Evolutionary conservation across 768 basidiomycete species (phyloP).

Genomic region (Trametopsis cervina): DNA sequence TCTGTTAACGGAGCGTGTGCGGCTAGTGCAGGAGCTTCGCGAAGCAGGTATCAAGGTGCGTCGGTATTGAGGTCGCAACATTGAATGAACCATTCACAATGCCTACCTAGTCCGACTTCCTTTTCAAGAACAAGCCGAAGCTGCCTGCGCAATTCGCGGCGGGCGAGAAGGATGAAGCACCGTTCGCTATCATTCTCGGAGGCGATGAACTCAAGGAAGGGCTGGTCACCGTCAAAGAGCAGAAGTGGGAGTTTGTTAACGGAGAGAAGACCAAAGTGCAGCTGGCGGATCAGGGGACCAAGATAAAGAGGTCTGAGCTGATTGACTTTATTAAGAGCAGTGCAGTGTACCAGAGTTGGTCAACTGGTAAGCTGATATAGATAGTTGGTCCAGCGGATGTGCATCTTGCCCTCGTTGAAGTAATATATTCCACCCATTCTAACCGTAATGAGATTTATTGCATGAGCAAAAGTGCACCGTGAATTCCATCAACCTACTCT

Average conservation of each 20-base stretch:
- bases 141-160: conserved; percentile 80
- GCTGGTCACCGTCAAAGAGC: conserved; percentile 86
- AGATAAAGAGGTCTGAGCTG: conserved; percentile 30
- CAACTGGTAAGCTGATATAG: conserved; percentile 23
- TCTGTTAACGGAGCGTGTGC: conserved; percentile 76
- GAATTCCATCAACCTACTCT: background rate
- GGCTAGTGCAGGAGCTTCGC: conserved; percentile 72
- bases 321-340: conserved; percentile 28
- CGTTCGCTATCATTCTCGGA: conserved; percentile 90
- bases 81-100: background rate
- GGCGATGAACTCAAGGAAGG: conserved; percentile 80
- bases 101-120: conserved; percentile 69
- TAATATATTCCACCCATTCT: too few species aligned
- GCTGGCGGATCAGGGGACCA: conserved; percentile 40
- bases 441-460: too few species aligned
- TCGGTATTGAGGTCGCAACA: background rate
- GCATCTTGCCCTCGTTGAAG: too few species aligned
- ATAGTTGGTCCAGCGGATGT: background rate
- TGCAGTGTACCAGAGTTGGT: conserved; percentile 24
- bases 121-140: conserved; percentile 91
- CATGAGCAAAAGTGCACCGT: too few species aligned
- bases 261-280: conserved; percentile 60
- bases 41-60: conserved; percentile 83
- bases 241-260: conserved; percentile 70
- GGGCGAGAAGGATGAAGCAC: conserved; percentile 87